Evolutionary conservation across 2,329 filamentous ascomycete species (phyloP), one percentile per base, ranked within the genome.

Genomic region (Ophiobolus disseminans): DNA sequence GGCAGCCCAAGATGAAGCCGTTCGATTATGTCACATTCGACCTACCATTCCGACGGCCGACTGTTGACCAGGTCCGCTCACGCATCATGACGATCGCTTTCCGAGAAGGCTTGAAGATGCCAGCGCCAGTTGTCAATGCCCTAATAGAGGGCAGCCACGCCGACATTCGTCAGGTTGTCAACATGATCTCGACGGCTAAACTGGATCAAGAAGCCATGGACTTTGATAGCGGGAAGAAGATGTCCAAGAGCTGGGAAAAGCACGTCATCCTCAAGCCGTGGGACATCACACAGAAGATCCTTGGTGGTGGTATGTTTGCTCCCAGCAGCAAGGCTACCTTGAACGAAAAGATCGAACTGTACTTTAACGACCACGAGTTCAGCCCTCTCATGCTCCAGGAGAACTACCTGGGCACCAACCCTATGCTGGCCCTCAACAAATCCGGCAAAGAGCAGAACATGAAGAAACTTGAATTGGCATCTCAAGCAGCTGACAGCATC

Each of bases 331-430:
- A 90, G 59, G 80, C 90, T 3, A 96, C 91, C 0, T 78, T 99
- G 26, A 97, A 97, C 69, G 93, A 99, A 73, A 99, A 99, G 80
- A 94, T 95, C 55, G 93, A 99, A 75, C 84, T 99, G 1, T 99
- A 99, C 73, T 99, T 99, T 80, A 97, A 99, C 72, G 94, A 99
- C 65, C 94, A 99, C 68, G 94, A 99, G 65, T 96, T 97, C 76
- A 97, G 91, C 66, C 94, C 87, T 67, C 80, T 99, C 43, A 97
- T 99, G 94, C 86, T 99, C 37, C 94, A 99, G 71, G 95, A 99
- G 73, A 99, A 99, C 69, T 99, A 99, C 63, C 81, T 99, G 10
- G 88, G 86, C 55, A 91, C 91, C 2, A 90, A 86, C 52, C 94
- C 94, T 3, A 81, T 86, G 52, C 80, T 78, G 10, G 77, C 89